Conservation (phyloP, 1,284 basidiomycete species). For the Cryptococcus maquisensis region DNA sequence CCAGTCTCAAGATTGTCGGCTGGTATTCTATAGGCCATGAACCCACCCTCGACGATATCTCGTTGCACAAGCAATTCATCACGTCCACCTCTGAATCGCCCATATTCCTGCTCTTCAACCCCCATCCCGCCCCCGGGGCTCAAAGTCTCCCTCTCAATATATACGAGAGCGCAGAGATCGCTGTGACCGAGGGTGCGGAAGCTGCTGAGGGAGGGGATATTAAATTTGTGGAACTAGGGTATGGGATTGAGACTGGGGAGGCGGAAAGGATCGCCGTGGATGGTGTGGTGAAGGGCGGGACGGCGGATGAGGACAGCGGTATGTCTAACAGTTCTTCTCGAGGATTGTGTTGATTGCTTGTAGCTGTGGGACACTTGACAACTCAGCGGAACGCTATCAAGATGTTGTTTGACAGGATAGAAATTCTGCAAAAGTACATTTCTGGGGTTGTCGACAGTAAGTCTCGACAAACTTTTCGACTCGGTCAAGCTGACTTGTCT, state of each 20-base stretch:
- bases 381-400: constrained; percentile 91
- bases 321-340: constrained; percentile 14
- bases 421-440: constrained; percentile 77
- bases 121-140: constrained; percentile 24
- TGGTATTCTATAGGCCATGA: constrained; percentile 85
- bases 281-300: constrained; percentile 79
- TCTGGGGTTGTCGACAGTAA: constrained; percentile 66
- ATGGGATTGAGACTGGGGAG: constrained; percentile 86
- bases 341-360: neutral
- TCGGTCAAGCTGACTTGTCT: neutral
- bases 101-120: constrained; percentile 53
- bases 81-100: constrained; percentile 50
- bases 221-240: constrained; percentile 67
- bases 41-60: constrained; percentile 68
- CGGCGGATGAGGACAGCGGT: constrained; percentile 54
- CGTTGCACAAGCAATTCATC: constrained; percentile 73
- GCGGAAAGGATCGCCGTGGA: constrained; percentile 98
- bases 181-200: constrained; percentile 56
- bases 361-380: constrained; percentile 83
- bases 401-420: constrained; percentile 89
- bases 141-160: constrained; percentile 77
- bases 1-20: constrained; percentile 89
- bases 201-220: constrained; percentile 59
- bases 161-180: constrained; percentile 56
- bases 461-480: constrained; percentile 15